Conservation (phyloP, 352 stramenopile genomes). For the Pilasporangium apinafurcum region DNA sequence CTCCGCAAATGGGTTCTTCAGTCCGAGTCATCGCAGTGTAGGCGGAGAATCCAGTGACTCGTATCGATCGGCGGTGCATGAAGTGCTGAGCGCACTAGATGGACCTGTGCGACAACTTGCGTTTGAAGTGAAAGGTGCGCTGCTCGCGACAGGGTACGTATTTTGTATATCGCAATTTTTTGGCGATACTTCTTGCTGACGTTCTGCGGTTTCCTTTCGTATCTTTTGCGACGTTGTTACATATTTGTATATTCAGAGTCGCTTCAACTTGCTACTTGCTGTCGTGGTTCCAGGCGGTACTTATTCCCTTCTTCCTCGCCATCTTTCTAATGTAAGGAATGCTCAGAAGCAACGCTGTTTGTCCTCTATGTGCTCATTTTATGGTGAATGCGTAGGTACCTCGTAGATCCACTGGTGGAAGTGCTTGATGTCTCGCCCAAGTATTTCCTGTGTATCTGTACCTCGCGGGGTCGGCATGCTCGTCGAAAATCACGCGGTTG, state of each 20-base stretch:
- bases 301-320: conserved; percentile 84
- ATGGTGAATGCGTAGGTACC: conserved; percentile 31
- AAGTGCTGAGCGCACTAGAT: conserved; percentile 54
- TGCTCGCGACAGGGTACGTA: conserved; percentile 70
- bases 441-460: conserved; percentile 86
- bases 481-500: conserved; percentile 73
- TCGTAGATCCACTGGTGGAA: conserved; percentile 83
- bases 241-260: conserved; percentile 22
- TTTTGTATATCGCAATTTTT: neutral
- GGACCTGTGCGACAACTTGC: conserved; percentile 63
- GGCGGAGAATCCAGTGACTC: neutral
- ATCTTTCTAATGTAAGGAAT: conserved; percentile 79
- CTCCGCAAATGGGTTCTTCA: neutral
- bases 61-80: conserved; percentile 11
- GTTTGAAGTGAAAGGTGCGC: conserved; percentile 76
- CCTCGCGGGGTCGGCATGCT: conserved; percentile 60
- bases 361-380: neutral
- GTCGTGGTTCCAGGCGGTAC: conserved; percentile 78
- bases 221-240: neutral
- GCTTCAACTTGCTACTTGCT: conserved; percentile 76
- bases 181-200: conserved; percentile 2
- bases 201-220: neutral
- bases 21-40: neutral
- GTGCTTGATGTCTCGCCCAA: conserved; percentile 83
- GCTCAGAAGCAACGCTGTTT: neutral